Base-by-base conservation (phyloP, 129 eudicot genomes). In the Gnaphalium uliginosum region DNA sequence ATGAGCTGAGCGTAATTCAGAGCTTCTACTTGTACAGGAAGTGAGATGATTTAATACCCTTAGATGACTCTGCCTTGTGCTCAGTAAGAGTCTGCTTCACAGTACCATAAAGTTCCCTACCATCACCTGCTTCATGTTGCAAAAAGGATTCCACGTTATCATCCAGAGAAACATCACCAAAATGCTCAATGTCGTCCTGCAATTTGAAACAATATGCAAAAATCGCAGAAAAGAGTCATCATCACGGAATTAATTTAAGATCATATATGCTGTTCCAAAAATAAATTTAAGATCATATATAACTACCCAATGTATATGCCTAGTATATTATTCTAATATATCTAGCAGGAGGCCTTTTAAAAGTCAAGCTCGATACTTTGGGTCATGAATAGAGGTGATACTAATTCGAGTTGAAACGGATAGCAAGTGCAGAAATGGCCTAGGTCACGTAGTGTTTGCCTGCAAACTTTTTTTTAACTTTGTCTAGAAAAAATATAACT, bases 61-160 rank as follows among this genome's bases (percentile, higher is more conserved):
- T 88, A 51, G 95, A 76, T 70, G 96, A 76, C 69, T 89, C 90
- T 4, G 92, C 59, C 81, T 91, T 86, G 66, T 82, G 96, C 68
- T 85, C 92, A 26, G 92, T 62, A 27, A 15, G 39, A 17, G 68
- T 62, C 35, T 62, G 39, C 39, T 62, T 91, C 61, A 88, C 30
- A 13, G 92, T 79, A 29, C 95, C 97, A 75, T 91, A 91, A 33
- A 86, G 58, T 75, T 82, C 82, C 18, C 83, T 85, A 76, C 87
- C 97, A 81, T 89, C 95, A 71, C 94, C 97, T 56, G 83, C 92
- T 81, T 91, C 92, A 66, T 85, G 76, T 8, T 89, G 83, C 64
- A 91, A 69, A 78, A 88, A 91, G 4, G 97, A 91, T 70, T 91
- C 97, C 71, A 91, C 96, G 26, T 89, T 87, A 67, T 89, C 92